Evolutionary conservation across 1,139 yeast genomes (phyloP).

Genomic region (Lipomyces yarrowii): DNA sequence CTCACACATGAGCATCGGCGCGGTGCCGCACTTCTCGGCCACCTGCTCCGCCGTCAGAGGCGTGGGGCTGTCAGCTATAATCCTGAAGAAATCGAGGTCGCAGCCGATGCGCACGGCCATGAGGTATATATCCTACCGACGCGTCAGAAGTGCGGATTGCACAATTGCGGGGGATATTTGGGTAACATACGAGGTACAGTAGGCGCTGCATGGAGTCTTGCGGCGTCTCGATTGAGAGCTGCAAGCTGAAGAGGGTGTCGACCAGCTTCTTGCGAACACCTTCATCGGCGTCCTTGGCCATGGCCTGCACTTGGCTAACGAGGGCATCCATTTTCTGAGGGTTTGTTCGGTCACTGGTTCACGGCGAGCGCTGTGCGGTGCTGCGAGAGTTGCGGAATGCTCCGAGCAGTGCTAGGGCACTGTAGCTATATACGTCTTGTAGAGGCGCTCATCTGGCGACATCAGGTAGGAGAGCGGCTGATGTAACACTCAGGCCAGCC

Average conservation of each 20-base stretch:
- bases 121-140: background rate
- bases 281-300: background rate
- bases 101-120: background rate
- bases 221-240: background rate
- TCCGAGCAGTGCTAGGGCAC: too few species aligned
- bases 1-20: background rate
- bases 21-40: background rate
- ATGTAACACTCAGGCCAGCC: too few species aligned
- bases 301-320: background rate
- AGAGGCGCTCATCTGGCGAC: too few species aligned
- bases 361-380: too few species aligned
- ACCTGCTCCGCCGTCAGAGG: conserved; percentile 1
- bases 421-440: too few species aligned
- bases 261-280: background rate
- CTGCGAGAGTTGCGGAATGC: too few species aligned
- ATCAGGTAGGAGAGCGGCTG: too few species aligned
- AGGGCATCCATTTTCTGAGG: background rate
- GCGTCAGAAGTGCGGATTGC: background rate
- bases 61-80: background rate
- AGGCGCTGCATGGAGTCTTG: background rate
- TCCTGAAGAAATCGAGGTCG: background rate
- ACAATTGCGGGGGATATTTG: background rate
- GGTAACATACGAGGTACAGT: background rate
- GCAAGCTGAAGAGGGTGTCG: background rate
- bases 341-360: too few species aligned